phyloP scores from a whole-genome alignment of 805 yeast species.

The Candida xiaguanensis region DNA sequence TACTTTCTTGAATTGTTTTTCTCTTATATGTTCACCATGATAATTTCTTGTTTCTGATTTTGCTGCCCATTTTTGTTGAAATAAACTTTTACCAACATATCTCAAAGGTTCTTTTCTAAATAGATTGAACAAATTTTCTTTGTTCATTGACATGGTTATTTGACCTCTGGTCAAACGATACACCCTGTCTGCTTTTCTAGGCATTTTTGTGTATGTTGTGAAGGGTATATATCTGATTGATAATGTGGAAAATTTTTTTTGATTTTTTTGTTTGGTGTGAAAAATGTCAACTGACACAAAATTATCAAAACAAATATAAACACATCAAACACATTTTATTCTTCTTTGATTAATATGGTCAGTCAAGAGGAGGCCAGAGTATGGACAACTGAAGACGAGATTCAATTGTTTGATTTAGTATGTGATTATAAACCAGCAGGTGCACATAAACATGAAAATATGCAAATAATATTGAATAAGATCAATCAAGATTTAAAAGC shows the following conservation, averaged over 20 bases:
- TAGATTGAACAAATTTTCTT: conserved; percentile 83
- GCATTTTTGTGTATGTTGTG: conserved; percentile 36
- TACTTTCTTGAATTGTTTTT: conserved; percentile 68
- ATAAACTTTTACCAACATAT: conserved; percentile 64
- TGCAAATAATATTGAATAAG: conserved; percentile 38
- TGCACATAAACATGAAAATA: conserved; percentile 37
- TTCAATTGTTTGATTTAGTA: conserved; percentile 54
- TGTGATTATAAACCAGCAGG: conserved; percentile 74
- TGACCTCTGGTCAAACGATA: conserved; percentile 63
- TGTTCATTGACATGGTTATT: conserved; percentile 87
- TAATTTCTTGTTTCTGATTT: conserved; percentile 91
- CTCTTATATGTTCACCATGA: conserved; percentile 93
- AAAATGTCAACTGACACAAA: not conserved
- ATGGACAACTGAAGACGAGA: conserved; percentile 65
- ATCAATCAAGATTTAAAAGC: conserved; percentile 27
- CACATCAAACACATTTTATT: not conserved
- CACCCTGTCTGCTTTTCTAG: conserved; percentile 56
- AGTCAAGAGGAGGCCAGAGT: conserved; percentile 9
- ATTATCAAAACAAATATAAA: not conserved
- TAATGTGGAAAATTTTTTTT: not conserved
- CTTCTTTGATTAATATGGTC: not conserved
- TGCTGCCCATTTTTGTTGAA: conserved; percentile 88
- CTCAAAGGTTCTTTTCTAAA: conserved; percentile 63
- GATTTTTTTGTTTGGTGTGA: not conserved
- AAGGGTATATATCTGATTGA: not conserved